These are phyloP conservation scores for Phytophthora lateralis DNA, from an alignment of 352 stramenopile genomes.

Conservation along the genomic window DNA sequence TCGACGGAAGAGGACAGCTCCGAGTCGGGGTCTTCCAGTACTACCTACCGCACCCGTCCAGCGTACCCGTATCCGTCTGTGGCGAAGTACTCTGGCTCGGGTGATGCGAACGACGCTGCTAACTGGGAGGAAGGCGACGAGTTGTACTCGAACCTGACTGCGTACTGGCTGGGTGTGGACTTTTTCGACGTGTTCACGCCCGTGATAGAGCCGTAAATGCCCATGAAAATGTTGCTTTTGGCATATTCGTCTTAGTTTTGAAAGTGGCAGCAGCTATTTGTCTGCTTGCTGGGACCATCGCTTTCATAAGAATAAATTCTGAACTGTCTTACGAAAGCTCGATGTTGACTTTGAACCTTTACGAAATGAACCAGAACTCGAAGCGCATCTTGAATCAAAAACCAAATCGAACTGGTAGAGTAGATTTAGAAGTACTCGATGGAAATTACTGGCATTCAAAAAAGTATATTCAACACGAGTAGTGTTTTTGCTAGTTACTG, in stretches of 20 bases:
- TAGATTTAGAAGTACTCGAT: too few relatives aligned
- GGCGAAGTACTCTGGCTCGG: constrained; percentile 32
- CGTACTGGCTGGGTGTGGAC: constrained; percentile 27
- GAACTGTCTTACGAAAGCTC: too few relatives aligned
- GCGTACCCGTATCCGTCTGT: constrained; percentile 37
- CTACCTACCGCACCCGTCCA: constrained; percentile 22
- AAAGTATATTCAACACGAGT: not conserved
- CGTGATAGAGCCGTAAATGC: constrained; percentile 18
- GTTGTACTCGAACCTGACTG: constrained; percentile 41
- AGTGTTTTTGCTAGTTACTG: not conserved
- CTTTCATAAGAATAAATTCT: too few relatives aligned
- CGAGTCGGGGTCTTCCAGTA: constrained; percentile 20
- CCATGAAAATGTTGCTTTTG: not conserved
- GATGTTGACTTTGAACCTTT: too few relatives aligned
- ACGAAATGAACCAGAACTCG: too few relatives aligned
- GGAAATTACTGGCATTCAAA: not conserved
- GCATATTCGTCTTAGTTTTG: not conserved
- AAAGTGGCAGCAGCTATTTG: not conserved
- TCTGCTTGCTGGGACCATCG: not conserved
- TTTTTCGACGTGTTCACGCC: constrained; percentile 37
- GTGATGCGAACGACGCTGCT: constrained; percentile 26
- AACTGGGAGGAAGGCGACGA: constrained; percentile 30
- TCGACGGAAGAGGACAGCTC: constrained; percentile 21
- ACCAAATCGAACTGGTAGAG: too few relatives aligned
- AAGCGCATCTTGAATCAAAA: too few relatives aligned